Base-by-base conservation (phyloP, 176 grass and related monocot genomes). In the Rhynchospora breviuscula region DNA sequence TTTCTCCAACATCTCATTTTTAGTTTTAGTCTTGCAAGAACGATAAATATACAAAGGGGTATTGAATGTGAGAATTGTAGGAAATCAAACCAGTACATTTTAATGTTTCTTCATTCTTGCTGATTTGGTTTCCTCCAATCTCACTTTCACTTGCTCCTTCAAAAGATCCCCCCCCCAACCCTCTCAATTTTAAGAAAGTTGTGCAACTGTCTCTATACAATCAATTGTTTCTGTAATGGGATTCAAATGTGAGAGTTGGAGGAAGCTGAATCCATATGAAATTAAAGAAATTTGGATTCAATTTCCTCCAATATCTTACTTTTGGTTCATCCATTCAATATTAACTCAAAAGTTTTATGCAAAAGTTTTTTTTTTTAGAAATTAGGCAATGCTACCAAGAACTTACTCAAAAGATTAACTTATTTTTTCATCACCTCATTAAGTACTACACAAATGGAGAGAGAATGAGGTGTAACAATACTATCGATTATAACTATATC, bases 61-160 rank as follows among this genome's bases (percentile, higher is more conserved):
- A 29, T 22, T 63, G 59, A 80, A 80, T 80, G 78, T 63, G 59
- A 80, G 78, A 80, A 63, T 80, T 80, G 78, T 46, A 45, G 57
- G 78, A 63, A 62, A 81, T 62, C 40, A 47, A 81, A 63, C 13
- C 33, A 12, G 23, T 22, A 7, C 10, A 81, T 44, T 62, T 47
- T 23, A 22, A 4, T 46, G 10, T 46, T 62, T 63, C 3, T 63
- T 17, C 46, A 19, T 81, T 81, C 31, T 2, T 21, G 6, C 35
- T 21, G 58, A 58, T 63, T 81, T 63, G 59, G 11, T 81, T 81
- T 81, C 18, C 78, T 61, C 78, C 78, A 81, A 61, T 81, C 78
- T 81, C 15, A 81, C n/a, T 25, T 81, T 81, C 59, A 63, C 35
- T 63, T 1, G 1, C 59, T 47, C 58, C 49, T 25, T 52, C 69